Conservation (phyloP, 108 stramenopile species). For the Nitzschia sp. region DNA sequence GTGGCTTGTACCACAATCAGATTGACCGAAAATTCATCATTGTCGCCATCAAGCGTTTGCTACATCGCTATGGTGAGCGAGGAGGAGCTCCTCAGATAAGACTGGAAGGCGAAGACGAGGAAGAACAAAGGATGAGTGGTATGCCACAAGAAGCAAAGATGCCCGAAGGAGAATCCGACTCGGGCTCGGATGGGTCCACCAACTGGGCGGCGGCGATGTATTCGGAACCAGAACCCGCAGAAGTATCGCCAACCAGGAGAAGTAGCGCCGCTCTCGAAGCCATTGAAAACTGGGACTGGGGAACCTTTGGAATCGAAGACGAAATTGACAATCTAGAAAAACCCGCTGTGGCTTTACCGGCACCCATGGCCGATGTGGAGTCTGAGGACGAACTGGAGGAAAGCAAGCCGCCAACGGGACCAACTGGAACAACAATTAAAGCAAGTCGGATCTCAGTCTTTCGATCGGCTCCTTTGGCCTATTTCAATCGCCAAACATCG, state of each 20-base stretch:
- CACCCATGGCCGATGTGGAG: neutral
- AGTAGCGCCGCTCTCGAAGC: slow-evolving; percentile 30
- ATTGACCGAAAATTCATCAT: slow-evolving; percentile 38
- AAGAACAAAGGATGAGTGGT: neutral
- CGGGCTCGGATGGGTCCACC: slow-evolving; percentile 9
- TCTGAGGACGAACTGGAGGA: slow-evolving; percentile 1
- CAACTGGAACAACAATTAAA: neutral
- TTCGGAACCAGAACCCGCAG: neutral
- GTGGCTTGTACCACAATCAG: slow-evolving; percentile 34
- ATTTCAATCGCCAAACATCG: slow-evolving; percentile 23
- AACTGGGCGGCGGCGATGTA: slow-evolving; percentile 25
- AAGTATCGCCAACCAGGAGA: neutral
- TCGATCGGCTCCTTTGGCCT: slow-evolving; percentile 41
- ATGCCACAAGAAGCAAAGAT: neutral
- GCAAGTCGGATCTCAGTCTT: slow-evolving; percentile 26
- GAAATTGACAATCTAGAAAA: slow-evolving; percentile 24
- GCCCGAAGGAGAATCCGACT: neutral
- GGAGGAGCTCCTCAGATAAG: neutral
- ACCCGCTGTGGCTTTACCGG: neutral
- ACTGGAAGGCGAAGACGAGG: neutral
- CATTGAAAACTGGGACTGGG: slow-evolving; percentile 44
- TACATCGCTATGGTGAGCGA: slow-evolving; percentile 33
- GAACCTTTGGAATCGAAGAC: slow-evolving; percentile 42
- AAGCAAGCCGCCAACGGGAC: neutral
- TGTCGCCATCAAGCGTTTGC: slow-evolving; percentile 40